These are phyloP conservation scores for Aquilaria agallochum DNA, from an alignment of 441 rosid species.

Conservation along the genomic window DNA sequence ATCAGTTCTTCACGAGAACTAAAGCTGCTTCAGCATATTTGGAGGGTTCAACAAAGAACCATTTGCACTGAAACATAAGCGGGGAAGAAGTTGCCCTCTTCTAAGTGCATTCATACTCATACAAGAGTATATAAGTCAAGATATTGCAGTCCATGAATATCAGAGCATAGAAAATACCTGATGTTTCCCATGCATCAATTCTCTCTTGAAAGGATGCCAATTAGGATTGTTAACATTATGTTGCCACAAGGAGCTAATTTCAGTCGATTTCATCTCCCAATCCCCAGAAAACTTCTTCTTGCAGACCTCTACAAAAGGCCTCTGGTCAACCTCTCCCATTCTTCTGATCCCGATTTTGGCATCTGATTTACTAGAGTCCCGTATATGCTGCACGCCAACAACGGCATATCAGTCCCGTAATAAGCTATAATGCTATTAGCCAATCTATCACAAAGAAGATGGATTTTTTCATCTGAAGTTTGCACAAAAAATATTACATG, in stretches of 20 bases:
- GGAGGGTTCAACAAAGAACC: neutral
- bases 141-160: neutral
- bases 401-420: neutral
- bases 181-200: conserved; percentile 7
- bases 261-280: conserved; percentile 5
- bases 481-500: neutral
- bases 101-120: no score
- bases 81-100: neutral
- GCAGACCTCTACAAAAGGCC: neutral
- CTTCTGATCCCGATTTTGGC: neutral
- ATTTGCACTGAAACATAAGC: neutral
- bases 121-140: neutral
- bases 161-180: conserved; percentile 9
- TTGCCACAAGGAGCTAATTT: conserved; percentile 5
- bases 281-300: conserved; percentile 4
- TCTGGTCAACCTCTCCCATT: conserved; percentile 9
- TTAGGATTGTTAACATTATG: neutral
- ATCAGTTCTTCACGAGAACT: neutral
- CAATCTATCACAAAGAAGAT: no score
- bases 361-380: neutral
- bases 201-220: conserved; percentile 16
- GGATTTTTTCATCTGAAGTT: neutral
- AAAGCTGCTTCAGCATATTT: neutral
- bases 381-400: neutral
- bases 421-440: neutral